These are phyloP conservation scores for Cryphonectria nitschkei DNA, from an alignment of 2,329 filamentous ascomycete genomes.

Conservation along the genomic window DNA sequence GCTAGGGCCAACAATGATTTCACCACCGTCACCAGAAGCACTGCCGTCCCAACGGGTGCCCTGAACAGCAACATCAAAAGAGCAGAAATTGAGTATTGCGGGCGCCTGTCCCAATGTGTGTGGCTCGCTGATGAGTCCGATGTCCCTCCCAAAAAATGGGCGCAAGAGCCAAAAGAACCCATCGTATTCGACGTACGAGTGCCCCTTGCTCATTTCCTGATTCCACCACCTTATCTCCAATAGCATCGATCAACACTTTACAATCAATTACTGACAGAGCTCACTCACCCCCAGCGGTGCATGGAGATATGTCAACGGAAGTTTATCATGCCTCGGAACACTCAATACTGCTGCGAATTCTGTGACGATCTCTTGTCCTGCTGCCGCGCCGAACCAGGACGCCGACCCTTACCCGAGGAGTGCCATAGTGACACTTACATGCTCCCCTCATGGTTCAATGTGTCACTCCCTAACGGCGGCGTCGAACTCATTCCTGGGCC, in stretches of 20 bases:
- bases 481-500: background rate
- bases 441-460: background rate
- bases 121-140: background rate
- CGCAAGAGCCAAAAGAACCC: background rate
- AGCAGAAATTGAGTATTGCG: background rate
- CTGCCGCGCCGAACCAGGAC: background rate
- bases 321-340: too few species aligned
- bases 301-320: background rate
- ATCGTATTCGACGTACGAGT: background rate
- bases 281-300: background rate
- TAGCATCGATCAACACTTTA: background rate
- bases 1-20: background rate
- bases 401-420: background rate
- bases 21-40: background rate
- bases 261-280: background rate
- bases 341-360: background rate
- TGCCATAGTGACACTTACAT: background rate
- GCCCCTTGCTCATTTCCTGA: background rate
- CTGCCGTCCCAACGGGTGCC: background rate
- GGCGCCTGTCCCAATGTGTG: background rate
- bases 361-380: background rate
- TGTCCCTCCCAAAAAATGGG: too few species aligned
- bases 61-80: background rate
- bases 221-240: background rate
- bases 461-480: too few species aligned